Evolutionary conservation across 805 yeast species (phyloP).

Genomic region (Kurtzmaniella cleridarum): DNA sequence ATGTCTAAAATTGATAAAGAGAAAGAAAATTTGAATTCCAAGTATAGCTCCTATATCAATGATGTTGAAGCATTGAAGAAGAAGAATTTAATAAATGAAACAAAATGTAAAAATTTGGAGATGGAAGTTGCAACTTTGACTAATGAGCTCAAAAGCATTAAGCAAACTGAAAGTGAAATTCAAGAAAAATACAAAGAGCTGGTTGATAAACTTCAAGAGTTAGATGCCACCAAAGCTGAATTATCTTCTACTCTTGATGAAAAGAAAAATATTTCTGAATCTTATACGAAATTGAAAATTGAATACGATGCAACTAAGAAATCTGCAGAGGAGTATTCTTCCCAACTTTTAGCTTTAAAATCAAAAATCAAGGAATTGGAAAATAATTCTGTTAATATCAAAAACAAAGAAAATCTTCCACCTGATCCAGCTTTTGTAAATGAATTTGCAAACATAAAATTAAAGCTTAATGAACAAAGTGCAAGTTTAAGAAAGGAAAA

Average conservation of each 20-base stretch:
- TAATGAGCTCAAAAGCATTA: neutral
- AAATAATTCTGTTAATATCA: slow-evolving; percentile 8
- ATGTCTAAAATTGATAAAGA: slow-evolving; percentile 4
- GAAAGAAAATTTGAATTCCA: neutral
- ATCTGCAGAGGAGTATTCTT: slow-evolving; percentile 22
- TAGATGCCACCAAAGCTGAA: slow-evolving; percentile 2
- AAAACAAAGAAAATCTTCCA: slow-evolving; percentile 35
- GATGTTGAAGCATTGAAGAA: too few species aligned
- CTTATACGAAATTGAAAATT: slow-evolving; percentile 13
- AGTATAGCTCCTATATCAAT: too few species aligned
- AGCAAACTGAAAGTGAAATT: neutral
- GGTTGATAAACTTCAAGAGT: neutral
- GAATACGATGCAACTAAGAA: slow-evolving; percentile 16
- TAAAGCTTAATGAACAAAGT: slow-evolving; percentile 48
- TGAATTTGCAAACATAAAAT: slow-evolving; percentile 44
- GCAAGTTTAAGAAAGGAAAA: slow-evolving; percentile 45
- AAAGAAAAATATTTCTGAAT: neutral
- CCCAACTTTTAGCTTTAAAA: slow-evolving; percentile 20
- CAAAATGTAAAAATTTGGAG: too few species aligned
- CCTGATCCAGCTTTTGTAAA: slow-evolving; percentile 30
- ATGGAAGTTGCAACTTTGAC: neutral
- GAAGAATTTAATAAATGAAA: too few species aligned
- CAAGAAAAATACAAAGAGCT: neutral
- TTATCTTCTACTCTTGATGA: neutral
- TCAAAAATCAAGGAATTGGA: slow-evolving; percentile 18